A percentile compares a stretch with the other conserved stretches of the same genome.
These are phyloP conservation scores for Cladosporium sp. DNA, from an alignment of 2,329 filamentous ascomycete species.

Conservation along the genomic window DNA sequence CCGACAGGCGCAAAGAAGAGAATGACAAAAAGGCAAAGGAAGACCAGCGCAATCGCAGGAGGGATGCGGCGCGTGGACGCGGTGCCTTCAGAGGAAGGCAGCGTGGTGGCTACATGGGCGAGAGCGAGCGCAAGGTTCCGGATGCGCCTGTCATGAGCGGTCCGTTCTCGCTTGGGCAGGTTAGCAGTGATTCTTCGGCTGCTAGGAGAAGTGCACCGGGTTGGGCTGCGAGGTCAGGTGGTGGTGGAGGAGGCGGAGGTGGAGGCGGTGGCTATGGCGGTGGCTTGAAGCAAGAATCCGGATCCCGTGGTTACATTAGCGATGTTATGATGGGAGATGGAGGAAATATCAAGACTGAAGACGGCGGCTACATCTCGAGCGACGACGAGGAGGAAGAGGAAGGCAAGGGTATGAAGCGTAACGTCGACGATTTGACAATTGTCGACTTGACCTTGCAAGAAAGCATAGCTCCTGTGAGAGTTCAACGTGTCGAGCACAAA, in stretches of 20 bases:
- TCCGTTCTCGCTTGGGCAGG: constrained; percentile 42
- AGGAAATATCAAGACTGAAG: constrained; percentile 30
- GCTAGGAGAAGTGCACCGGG: constrained; percentile 20
- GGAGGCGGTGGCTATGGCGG: constrained; percentile 24
- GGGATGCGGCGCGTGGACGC: constrained; percentile 30
- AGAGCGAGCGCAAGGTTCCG: constrained; percentile 29
- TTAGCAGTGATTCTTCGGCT: constrained; percentile 24
- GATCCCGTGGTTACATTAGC: constrained; percentile 19
- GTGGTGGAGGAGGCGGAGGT: constrained; percentile 18
- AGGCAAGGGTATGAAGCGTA: constrained; percentile 45
- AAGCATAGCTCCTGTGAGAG: constrained; percentile 54
- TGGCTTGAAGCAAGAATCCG: constrained; percentile 38
- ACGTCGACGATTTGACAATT: constrained; percentile 58
- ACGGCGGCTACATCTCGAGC: constrained; percentile 48
- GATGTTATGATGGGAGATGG: constrained; percentile 26
- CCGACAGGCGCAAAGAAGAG: constrained; percentile 41
- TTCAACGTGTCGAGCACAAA: constrained; percentile 56
- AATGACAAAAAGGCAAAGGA: constrained; percentile 36
- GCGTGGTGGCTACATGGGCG: constrained; percentile 47
- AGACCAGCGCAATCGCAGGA: constrained; percentile 28
- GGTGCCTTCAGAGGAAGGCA: constrained; percentile 33
- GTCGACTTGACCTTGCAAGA: constrained; percentile 54
- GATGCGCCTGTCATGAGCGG: constrained; percentile 38
- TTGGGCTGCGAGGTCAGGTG: constrained; percentile 20
- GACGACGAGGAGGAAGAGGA: constrained; percentile 55